Evolutionary conservation across 768 basidiomycete genomes (phyloP).

Genomic region (Crepidotus variabilis): DNA sequence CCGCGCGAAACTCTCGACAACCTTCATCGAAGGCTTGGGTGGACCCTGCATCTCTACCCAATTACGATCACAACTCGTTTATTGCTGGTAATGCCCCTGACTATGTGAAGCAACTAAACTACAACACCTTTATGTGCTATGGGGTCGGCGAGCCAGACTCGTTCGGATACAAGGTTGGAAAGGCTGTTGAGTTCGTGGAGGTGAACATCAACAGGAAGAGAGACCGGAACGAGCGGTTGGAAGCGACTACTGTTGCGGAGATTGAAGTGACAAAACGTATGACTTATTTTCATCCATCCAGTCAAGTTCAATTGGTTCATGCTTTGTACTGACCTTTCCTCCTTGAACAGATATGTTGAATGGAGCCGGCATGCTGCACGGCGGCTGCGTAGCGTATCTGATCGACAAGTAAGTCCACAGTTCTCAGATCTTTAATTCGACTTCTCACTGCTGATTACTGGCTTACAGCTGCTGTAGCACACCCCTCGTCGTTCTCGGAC

Average conservation of each 20-base stretch:
- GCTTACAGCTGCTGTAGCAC: conserved; percentile 56
- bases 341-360: conserved; percentile 59
- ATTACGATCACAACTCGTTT: conserved; percentile 49
- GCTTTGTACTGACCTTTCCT: too few species aligned
- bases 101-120: conserved; percentile 61
- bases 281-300: conserved; percentile 18
- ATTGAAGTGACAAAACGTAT: conserved; percentile 58
- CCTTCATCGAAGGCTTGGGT: conserved; percentile 47
- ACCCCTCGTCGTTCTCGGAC: conserved; percentile 63
- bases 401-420: conserved; percentile 58
- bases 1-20: conserved; percentile 19
- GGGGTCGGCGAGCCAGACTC: conserved; percentile 63
- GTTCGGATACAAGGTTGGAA: conserved; percentile 62
- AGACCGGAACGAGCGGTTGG: conserved; percentile 47
- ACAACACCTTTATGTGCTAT: conserved; percentile 66
- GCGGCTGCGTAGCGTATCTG: conserved; percentile 71
- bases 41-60: conserved; percentile 59
- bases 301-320: too few species aligned
- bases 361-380: conserved; percentile 72
- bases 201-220: conserved; percentile 46
- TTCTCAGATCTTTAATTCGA: background rate
- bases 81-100: conserved; percentile 63
- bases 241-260: conserved; percentile 62
- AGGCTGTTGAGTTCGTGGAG: conserved; percentile 56
- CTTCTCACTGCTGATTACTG: background rate